phyloP scores from a whole-genome alignment of 2,329 filamentous ascomycete species.

The Claviceps quebecensis region DNA sequence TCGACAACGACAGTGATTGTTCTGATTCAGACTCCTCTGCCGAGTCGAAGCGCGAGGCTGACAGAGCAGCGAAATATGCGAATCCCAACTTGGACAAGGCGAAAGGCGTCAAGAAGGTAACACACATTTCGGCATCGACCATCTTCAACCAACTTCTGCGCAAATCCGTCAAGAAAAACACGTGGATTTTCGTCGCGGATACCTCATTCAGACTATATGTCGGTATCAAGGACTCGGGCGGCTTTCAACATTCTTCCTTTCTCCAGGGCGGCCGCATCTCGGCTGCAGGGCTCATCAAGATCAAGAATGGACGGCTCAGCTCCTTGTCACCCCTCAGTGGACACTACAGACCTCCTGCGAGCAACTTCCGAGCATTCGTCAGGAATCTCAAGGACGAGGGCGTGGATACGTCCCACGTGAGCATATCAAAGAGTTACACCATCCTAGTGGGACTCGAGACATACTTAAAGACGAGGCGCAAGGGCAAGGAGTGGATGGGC shows the following conservation, averaged over 20 bases:
- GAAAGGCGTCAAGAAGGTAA: conserved; percentile 38
- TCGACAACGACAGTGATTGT: conserved; percentile 7
- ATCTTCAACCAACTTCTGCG: conserved; percentile 68
- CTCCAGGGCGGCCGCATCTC: conserved; percentile 69
- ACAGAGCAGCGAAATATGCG: conserved; percentile 49
- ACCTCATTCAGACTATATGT: conserved; percentile 76
- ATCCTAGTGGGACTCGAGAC: conserved; percentile 71
- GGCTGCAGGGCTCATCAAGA: conserved; percentile 71
- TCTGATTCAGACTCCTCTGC: conserved; percentile 23
- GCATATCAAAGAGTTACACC: conserved; percentile 68
- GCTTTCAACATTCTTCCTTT: conserved; percentile 86
- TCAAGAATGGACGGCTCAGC: conserved; percentile 65
- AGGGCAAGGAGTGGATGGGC: conserved; percentile 41
- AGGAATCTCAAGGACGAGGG: conserved; percentile 56
- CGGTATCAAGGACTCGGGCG: conserved; percentile 76
- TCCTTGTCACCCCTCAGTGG: conserved; percentile 60
- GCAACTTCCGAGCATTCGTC: conserved; percentile 74
- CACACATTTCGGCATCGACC: conserved; percentile 55
- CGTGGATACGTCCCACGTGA: conserved; percentile 66
- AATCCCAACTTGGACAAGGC: conserved; percentile 48
- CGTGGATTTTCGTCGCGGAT: conserved; percentile 88
- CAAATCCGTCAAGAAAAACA: conserved; percentile 70
- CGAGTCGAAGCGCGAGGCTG: conserved; percentile 39
- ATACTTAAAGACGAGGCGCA: conserved; percentile 55
- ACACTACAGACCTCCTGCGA: conserved; percentile 72